Conservation (phyloP, 73 alveolate genomes). For the Symbiodinium pilosum region DNA sequence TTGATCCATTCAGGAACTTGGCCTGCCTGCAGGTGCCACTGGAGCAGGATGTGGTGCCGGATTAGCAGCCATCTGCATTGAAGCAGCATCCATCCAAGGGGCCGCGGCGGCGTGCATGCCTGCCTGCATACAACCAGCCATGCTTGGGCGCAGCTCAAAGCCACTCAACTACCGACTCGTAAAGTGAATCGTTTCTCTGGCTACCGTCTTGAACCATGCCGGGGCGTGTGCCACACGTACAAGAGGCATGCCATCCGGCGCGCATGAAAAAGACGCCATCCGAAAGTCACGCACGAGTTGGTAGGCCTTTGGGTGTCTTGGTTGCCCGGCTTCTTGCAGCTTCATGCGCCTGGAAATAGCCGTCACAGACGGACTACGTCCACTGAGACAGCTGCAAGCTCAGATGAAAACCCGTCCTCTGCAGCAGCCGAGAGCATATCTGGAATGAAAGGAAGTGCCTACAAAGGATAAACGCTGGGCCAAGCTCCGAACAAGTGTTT, state of each 20-base stretch:
- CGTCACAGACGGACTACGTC: too few relatives aligned
- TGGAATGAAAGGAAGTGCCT: conserved; percentile 41
- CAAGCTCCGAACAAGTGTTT: too few relatives aligned
- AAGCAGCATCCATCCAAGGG: conserved; percentile 72
- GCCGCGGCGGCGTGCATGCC: conserved; percentile 51
- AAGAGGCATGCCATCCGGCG: too few relatives aligned
- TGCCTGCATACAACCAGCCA: conserved; percentile 47
- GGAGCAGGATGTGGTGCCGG: conserved; percentile 79
- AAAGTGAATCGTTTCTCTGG: neutral
- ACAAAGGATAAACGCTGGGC: neutral
- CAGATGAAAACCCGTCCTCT: neutral
- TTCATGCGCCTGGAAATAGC: neutral
- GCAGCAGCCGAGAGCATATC: conserved; percentile 33
- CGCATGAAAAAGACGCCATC: too few relatives aligned
- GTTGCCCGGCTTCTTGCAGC: neutral
- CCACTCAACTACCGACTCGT: conserved; percentile 3
- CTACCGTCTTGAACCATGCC: neutral
- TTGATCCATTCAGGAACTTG: too few relatives aligned
- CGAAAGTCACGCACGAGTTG: too few relatives aligned
- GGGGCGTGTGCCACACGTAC: too few relatives aligned
- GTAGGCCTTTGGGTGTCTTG: neutral
- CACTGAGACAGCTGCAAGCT: too few relatives aligned
- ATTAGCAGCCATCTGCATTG: conserved; percentile 70
- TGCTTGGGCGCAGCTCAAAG: neutral
- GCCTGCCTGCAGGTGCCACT: conserved; percentile 58